Evolutionary conservation across 139 green algal genomes (phyloP), one percentile per base, ranked within the genome.

Genomic region (Coccomyxa sp.): DNA sequence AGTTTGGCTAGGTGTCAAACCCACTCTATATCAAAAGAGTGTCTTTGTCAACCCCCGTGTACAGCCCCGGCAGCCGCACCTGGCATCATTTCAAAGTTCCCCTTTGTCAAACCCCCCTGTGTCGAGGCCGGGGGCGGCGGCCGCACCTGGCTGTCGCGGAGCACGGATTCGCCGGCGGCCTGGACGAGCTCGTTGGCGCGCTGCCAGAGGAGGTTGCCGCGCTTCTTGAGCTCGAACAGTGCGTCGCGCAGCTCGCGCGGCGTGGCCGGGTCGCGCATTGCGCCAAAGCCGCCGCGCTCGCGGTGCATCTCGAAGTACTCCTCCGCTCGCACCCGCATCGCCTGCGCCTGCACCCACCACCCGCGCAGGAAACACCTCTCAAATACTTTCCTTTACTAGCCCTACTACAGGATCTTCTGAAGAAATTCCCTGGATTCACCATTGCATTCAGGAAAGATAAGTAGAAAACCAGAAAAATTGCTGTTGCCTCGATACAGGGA

Each of bases 141-240:
- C n/a, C n/a, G n/a, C n/a, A 95, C 92, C 58, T 90, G 84, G 14
- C 89, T 88, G 0, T 25, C 14, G 0, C 38, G 77, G 77, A 95
- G 80, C 78, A 93, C 86, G 15, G 30, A 31, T 45, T 80, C 58
- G 17, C 68, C 67, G 23, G 88, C 86, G 13, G 84, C 87, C 21
- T 84, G 67, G 23, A 63, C 30, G 23, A 28, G 30, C 76, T 80
- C 58, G n/a, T 4, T 58, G 25, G 57, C 25, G 57, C 15, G 15
- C 60, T 82, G 30, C 28, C 60, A 71, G 10, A 58, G 30, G 11
- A 10, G 57, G 17, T 12, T 60, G 28, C 38, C 79, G 60, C n/a
- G n/a, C 28, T 77, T 17, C 63, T 81, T 81, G 28, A 74, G 28
- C n/a, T 74, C 59, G 13, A 66, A 27, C 76, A 82, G 60, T 30